phyloP scores from a whole-genome alignment of 371 early-diverging fungal species.

The Chytridiales sp. region DNA sequence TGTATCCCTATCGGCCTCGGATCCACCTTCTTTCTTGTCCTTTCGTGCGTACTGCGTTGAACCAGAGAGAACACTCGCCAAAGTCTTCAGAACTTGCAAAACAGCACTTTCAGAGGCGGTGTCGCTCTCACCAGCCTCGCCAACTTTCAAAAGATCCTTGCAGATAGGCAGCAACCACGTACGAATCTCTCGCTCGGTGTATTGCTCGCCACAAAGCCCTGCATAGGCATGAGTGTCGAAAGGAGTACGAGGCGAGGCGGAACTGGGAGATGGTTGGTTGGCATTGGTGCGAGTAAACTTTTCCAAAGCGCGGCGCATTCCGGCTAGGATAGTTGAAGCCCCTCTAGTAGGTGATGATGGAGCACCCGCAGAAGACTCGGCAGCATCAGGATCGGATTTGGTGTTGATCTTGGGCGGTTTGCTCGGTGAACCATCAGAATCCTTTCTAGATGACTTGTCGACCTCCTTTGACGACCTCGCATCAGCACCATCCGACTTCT shows the following conservation, averaged over 20 bases:
- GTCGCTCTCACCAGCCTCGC: too few species aligned
- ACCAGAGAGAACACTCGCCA: neutral
- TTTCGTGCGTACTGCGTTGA: neutral
- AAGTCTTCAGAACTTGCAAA: conserved; percentile 13
- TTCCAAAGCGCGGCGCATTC: neutral
- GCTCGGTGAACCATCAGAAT: neutral
- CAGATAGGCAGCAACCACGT: conserved; percentile 12
- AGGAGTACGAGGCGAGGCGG: too few species aligned
- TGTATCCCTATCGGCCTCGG: too few species aligned
- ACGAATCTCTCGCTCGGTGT: conserved; percentile 7
- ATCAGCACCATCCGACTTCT: too few species aligned
- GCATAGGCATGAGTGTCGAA: too few species aligned
- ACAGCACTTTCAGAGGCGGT: conserved; percentile 12
- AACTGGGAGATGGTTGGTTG: too few species aligned
- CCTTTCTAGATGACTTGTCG: too few species aligned
- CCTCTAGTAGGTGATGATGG: too few species aligned
- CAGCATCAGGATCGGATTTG: neutral
- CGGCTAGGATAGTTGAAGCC: too few species aligned
- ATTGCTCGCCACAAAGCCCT: conserved; percentile 8
- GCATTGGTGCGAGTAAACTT: neutral
- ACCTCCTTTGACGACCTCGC: too few species aligned
- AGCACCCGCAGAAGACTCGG: too few species aligned
- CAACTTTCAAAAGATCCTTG: neutral
- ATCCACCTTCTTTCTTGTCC: neutral
- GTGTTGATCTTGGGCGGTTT: neutral